Percentiles rank a stretch among this genome's conserved stretches.
These are phyloP conservation scores for Zanthoxylum bungeanum DNA, from an alignment of 345 rosid species.

Conservation along the genomic window DNA sequence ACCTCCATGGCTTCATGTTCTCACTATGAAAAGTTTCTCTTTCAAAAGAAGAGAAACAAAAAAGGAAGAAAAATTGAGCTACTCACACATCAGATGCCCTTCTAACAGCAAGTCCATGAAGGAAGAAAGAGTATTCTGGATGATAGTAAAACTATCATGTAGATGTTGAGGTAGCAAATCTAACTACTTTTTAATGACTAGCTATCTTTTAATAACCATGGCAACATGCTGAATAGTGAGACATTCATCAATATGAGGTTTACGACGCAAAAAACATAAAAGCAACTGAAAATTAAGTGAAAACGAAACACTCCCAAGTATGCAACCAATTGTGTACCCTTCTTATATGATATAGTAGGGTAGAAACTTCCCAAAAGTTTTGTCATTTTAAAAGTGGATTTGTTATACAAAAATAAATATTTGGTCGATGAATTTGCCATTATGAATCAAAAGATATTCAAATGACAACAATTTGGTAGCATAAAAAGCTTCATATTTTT, in stretches of 20 bases:
- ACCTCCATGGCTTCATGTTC: neutral
- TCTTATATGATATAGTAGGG: neutral
- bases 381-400: neutral
- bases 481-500: neutral
- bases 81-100: neutral
- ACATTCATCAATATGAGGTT: neutral
- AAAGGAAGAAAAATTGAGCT: neutral
- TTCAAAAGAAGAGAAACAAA: neutral
- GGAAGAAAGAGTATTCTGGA: neutral
- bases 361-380: neutral
- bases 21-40: neutral
- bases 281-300: neutral
- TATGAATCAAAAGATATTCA: neutral
- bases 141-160: neutral
- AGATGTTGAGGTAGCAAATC: neutral
- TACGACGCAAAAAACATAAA: neutral
- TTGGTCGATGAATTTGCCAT: neutral
- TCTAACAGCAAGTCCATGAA: neutral
- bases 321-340: neutral
- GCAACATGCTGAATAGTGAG: neutral
- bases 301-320: neutral
- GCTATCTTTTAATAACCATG: neutral
- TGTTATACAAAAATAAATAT: neutral
- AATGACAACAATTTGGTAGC: neutral
- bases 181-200: neutral